Conservation (phyloP, 305 asterid genomes). For the Fraxinus paxiana region DNA sequence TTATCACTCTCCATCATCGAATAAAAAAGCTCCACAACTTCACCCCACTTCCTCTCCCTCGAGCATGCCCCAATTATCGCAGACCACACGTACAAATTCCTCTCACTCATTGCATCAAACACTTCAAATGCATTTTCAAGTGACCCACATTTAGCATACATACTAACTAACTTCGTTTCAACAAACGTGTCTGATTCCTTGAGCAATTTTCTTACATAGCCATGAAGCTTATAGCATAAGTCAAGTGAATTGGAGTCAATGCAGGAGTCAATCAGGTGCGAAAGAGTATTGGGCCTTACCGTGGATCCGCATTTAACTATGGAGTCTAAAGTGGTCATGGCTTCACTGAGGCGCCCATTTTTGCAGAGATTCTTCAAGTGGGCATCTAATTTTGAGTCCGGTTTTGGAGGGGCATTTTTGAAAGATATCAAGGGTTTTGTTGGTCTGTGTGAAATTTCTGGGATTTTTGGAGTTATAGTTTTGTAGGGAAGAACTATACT, state of each 20-base stretch:
- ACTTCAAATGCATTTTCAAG: conserved; percentile 45
- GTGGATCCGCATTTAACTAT: conserved; percentile 28
- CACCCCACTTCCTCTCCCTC: conserved; percentile 63
- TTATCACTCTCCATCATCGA: conserved; percentile 54
- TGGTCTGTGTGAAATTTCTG: conserved; percentile 25
- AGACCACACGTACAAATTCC: conserved; percentile 69
- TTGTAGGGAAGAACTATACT: conserved; percentile 50
- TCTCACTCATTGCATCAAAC: conserved; percentile 56
- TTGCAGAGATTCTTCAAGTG: conserved; percentile 58
- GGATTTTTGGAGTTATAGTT: conserved; percentile 33
- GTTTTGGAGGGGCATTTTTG: conserved; percentile 21
- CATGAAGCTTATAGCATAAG: conserved; percentile 49
- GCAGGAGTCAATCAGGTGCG: conserved; percentile 43
- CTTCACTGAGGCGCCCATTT: conserved; percentile 55
- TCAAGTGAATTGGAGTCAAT: conserved; percentile 36
- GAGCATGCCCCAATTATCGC: conserved; percentile 74
- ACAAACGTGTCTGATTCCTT: conserved; percentile 47
- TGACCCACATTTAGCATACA: conserved; percentile 42
- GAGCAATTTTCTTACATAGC: conserved; percentile 28
- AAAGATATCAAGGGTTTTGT: conserved; percentile 13
- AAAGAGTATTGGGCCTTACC: conserved; percentile 52
- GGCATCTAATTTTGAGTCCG: conserved; percentile 33
- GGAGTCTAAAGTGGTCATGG: conserved; percentile 49
- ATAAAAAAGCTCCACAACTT: conserved; percentile 56
- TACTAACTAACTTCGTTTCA: conserved; percentile 52